Percentiles rank a stretch among this genome's conserved stretches.
Evolutionary conservation across 1,284 basidiomycete species (phyloP).

Genomic region (Cryptococcus sp.): DNA sequence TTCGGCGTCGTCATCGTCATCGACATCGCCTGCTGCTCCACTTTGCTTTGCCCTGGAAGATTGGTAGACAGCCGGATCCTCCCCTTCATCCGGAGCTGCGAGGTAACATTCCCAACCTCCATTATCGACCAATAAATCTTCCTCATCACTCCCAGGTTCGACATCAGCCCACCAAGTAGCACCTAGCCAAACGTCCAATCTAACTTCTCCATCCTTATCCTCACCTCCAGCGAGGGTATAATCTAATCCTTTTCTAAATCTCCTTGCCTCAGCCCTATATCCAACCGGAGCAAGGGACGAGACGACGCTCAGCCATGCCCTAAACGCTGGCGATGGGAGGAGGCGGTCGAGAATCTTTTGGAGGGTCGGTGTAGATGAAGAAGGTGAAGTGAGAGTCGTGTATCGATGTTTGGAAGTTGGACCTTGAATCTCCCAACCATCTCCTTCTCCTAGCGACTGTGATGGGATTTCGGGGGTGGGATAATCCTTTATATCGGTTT

Average conservation of each 20-base stretch:
- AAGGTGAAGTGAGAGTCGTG: slow-evolving; percentile 55
- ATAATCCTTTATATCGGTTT: slow-evolving; percentile 62
- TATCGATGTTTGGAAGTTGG: slow-evolving; percentile 95
- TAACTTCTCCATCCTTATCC: slow-evolving; percentile 61
- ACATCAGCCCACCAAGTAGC: slow-evolving; percentile 68
- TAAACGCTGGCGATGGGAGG: slow-evolving; percentile 79
- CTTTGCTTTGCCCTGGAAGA: slow-evolving; percentile 51
- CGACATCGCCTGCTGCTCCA: slow-evolving; percentile 7
- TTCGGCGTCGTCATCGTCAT: slow-evolving; percentile 21
- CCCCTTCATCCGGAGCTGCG: slow-evolving; percentile 86
- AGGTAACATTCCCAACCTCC: slow-evolving; percentile 99
- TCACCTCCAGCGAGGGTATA: slow-evolving; percentile 93
- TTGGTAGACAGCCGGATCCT: slow-evolving; percentile 90
- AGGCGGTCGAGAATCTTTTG: slow-evolving; percentile 60
- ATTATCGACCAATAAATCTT: slow-evolving; percentile 56
- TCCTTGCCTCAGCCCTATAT: slow-evolving; percentile 69
- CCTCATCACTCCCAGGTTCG: slow-evolving; percentile 46
- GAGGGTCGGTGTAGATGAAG: slow-evolving; percentile 37
- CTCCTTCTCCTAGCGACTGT: slow-evolving; percentile 55
- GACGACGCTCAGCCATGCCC: slow-evolving; percentile 80
- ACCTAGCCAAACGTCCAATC: slow-evolving; percentile 85
- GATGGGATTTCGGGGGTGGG: slow-evolving; percentile 53
- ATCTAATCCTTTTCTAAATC: slow-evolving; percentile 89
- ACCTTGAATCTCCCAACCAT: slow-evolving; percentile 70
- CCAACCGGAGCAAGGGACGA: slow-evolving; percentile 71